Evolutionary conservation across 2,329 filamentous ascomycete genomes (phyloP), one percentile per base, ranked within the genome.

Genomic region (Cryphonectria naterciae): DNA sequence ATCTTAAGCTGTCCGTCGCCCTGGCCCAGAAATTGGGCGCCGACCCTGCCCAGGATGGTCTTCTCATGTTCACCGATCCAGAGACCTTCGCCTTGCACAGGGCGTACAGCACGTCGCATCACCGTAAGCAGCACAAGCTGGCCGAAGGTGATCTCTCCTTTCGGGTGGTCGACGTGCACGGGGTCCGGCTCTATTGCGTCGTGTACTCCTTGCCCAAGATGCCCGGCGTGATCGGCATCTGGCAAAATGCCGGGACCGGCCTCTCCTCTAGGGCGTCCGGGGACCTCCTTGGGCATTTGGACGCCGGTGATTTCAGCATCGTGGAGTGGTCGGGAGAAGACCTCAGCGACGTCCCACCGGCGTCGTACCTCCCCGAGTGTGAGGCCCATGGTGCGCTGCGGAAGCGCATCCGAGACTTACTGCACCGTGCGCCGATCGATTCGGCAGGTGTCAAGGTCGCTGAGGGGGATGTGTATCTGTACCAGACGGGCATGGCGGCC

Each of bases 401-500:
- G 19, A 76, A 80, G 70, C 80, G 85, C 7, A 82, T 88, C 65
- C 74, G 78, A 1, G 77, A 78, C 2, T 76, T 86, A 17, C 74
- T 86, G 19, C 80, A 81, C 68, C 80, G 83, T 6, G 84, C 82
- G 0, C 77, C 83, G 1, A 75, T 79, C 11, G 75, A 80, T 7
- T 70, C 76, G 1, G 74, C 74, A 7, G 74, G 76, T n/a, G 68
- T 74, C 65, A 74, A 74, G 64, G 76, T 79, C 1, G 68, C n/a
- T 0, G 69, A 74, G 4, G 78, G 79, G 3, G 86, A 89, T 72
- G 82, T 89, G 1, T 87, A 82, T 65, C 78, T 89, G 28, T 88
- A 85, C 74, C 82, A 83, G 6, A 85, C 85, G 0, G 87, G 87
- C 37, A 89, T 89, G 86, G 83, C 83, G 0, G 81, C 83, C 37